Percentiles rank a stretch among this genome's conserved stretches.
Conservation (phyloP, 1,284 basidiomycete genomes). For the Malassezia dermatis region DNA sequence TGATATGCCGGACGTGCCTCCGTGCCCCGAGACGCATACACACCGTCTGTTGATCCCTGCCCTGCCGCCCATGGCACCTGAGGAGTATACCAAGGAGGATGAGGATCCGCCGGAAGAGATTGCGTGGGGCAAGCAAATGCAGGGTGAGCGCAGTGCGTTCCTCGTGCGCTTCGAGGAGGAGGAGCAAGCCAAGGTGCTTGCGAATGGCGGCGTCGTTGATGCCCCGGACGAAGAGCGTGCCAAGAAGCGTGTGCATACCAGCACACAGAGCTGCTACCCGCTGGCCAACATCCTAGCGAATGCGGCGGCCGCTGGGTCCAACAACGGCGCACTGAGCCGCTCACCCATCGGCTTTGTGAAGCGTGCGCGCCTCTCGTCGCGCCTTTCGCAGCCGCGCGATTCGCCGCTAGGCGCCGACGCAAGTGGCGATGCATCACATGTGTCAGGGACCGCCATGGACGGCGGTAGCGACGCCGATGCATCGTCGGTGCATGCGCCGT, state of each 20-base stretch:
- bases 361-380: constrained; percentile 17
- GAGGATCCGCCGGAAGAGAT: constrained; percentile 40
- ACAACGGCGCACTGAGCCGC: constrained; percentile 4
- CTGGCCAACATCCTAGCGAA: constrained; percentile 19
- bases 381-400: constrained; percentile 10
- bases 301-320: constrained; percentile 8
- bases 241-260: constrained; percentile 12
- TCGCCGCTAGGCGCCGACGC: not conserved
- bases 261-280: constrained; percentile 18
- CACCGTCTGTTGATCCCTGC: constrained; percentile 31
- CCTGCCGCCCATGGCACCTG: constrained; percentile 17
- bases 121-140: constrained; percentile 41
- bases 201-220: constrained; percentile 10
- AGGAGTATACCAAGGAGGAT: constrained; percentile 33
- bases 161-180: constrained; percentile 38
- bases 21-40: constrained; percentile 21
- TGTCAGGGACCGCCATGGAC: not conserved
- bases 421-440: not conserved
- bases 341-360: constrained; percentile 18
- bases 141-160: constrained; percentile 35
- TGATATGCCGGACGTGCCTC: not conserved
- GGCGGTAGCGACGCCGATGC: not conserved
- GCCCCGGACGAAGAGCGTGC: constrained; percentile 3
- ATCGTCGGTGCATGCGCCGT: not conserved
- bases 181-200: constrained; percentile 28